A percentile compares a stretch with the other conserved stretches of the same genome.
These are phyloP conservation scores for Paecilomyces fulvus DNA, from an alignment of 2,329 filamentous ascomycete species.

Conservation along the genomic window DNA sequence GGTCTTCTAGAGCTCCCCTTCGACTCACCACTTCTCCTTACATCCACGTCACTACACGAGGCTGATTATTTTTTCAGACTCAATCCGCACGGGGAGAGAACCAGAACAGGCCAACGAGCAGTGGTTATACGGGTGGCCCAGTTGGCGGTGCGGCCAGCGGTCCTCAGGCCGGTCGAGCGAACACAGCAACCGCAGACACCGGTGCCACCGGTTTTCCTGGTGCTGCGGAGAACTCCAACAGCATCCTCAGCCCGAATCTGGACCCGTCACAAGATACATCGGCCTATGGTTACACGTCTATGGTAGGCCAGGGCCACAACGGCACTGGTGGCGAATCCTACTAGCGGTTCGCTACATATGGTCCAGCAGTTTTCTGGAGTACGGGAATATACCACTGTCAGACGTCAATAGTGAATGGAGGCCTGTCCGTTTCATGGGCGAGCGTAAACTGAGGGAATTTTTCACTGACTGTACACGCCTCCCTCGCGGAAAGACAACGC, in stretches of 20 bases:
- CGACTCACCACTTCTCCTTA: constrained; percentile 16
- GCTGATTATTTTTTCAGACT: constrained; percentile 53
- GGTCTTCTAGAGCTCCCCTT: constrained; percentile 15
- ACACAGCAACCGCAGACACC: constrained; percentile 21
- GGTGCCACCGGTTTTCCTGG: constrained; percentile 28
- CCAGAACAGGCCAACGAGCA: constrained; percentile 49
- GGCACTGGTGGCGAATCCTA: constrained; percentile 39
- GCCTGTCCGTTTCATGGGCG: neutral
- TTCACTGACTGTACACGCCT: neutral
- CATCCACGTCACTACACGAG: constrained; percentile 23
- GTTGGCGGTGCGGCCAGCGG: constrained; percentile 25
- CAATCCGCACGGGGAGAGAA: constrained; percentile 66
- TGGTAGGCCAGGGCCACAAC: constrained; percentile 40
- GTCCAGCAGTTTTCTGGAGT: neutral
- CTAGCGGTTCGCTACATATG: constrained; percentile 11
- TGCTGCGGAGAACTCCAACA: constrained; percentile 34
- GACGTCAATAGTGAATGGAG: neutral
- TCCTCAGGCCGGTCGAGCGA: constrained; percentile 20
- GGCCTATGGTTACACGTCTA: constrained; percentile 38
- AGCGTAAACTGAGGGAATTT: neutral
- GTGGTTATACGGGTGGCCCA: constrained; percentile 36
- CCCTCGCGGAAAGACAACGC: neutral
- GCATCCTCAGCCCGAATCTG: constrained; percentile 35
- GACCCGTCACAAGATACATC: constrained; percentile 37
- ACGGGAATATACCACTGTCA: neutral